Conservation (phyloP, 2,329 filamentous ascomycete genomes). For the Penicillium sp. region DNA sequence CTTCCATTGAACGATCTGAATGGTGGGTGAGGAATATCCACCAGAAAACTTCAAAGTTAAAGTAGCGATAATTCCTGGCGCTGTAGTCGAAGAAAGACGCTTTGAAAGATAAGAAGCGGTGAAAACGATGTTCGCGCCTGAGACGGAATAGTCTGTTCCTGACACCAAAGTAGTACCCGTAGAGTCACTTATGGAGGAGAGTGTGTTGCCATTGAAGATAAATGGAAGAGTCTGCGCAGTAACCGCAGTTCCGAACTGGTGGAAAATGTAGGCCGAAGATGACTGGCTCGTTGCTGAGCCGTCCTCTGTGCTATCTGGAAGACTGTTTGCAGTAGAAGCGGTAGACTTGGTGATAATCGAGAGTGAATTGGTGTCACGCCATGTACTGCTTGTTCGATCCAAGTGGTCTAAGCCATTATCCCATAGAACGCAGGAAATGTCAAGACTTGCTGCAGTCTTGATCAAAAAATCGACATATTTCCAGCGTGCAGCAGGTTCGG, state of each 20-base stretch:
- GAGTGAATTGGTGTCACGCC: slow-evolving; percentile 54
- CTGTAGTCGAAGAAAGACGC: slow-evolving; percentile 44
- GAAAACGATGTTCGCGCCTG: slow-evolving; percentile 50
- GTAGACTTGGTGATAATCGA: slow-evolving; percentile 51
- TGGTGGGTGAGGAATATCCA: slow-evolving; percentile 46
- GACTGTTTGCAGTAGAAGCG: slow-evolving; percentile 49
- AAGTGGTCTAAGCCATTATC: slow-evolving; percentile 61
- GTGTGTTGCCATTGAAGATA: slow-evolving; percentile 56
- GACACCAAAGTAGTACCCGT: slow-evolving; percentile 38
- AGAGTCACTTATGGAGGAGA: slow-evolving; percentile 44
- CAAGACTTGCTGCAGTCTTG: slow-evolving; percentile 51
- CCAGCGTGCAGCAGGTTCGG: slow-evolving; percentile 59
- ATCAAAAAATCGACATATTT: slow-evolving; percentile 59
- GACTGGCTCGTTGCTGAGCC: slow-evolving; percentile 46
- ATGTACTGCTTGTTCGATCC: slow-evolving; percentile 50
- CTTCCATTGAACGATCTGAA: slow-evolving; percentile 58
- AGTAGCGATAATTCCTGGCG: slow-evolving; percentile 51
- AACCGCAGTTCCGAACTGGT: slow-evolving; percentile 50
- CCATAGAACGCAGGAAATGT: slow-evolving; percentile 57
- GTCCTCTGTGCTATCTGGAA: slow-evolving; percentile 57
- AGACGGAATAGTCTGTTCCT: slow-evolving; percentile 52
- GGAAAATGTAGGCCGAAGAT: slow-evolving; percentile 58
- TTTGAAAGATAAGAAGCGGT: slow-evolving; percentile 49
- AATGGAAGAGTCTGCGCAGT: slow-evolving; percentile 50
- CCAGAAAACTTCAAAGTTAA: slow-evolving; percentile 56